Base-by-base conservation (phyloP, 495 filamentous ascomycete species). In the Sporormia fimetaria region DNA sequence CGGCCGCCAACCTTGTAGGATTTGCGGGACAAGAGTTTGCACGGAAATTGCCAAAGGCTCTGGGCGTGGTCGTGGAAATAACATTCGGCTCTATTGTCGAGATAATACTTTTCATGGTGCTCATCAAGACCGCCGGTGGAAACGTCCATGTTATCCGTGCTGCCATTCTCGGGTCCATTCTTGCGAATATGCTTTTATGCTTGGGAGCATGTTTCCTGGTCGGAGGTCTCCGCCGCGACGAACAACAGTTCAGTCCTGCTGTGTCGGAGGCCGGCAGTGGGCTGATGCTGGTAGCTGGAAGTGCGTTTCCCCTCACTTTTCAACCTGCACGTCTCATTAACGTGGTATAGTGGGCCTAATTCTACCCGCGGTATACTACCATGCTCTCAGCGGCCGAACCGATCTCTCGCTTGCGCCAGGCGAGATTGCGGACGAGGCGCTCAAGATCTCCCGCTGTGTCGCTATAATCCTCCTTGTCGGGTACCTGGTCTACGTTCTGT, bases 11-110 rank as follows among this genome's bases (percentile, higher is more conserved):
- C 50, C 59, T 94, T 34, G 69, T 94, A 20, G 84, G 84, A 0
- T 94, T 94, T 55, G 80, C 81, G 4, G 81, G 83, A 4, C 76
- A 83, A 50, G 81, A 92, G 56, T 60, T 93, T 44, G 78, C 81
- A 1, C 69, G 80, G 45, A 90, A 90, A 58, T 55, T 92, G 21
- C 79, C 80, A 12, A 81, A 81, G 53, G 81, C 88, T 15, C 47
- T 80, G 20, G 85, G 85, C 40, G 70, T 94, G 12, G 59, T 94
- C 33, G 47, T 81, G 7, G 84, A 93, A 57, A 86, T 76, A 0
- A 80, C 80, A 15, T 60, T 88, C 14, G 81, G 80, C 6, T 78
- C 81, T 7, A 59, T 84, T 3, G 84, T 92, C 32, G 85, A 94
- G 51, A 75, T 92, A 30, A 71, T 92, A 33, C 67, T 93, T 16